Conservation (phyloP, 805 yeast species). For the Candida peoriensis region DNA sequence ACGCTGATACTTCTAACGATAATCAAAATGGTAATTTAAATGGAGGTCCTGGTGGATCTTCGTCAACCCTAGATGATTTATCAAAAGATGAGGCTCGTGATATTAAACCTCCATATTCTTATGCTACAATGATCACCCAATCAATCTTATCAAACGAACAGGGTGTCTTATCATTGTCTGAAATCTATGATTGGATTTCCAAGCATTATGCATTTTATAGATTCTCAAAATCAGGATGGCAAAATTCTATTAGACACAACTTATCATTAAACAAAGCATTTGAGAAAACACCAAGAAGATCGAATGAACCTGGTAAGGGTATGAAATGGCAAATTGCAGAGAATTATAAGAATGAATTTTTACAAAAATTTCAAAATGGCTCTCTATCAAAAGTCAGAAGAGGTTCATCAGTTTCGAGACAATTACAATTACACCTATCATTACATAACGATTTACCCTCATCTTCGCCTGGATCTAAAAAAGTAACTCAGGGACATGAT, state of each 20-base stretch:
- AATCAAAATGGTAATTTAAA: not conserved
- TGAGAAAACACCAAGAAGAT: slow-evolving; percentile 92
- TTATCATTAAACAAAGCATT: slow-evolving; percentile 93
- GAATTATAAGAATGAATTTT: slow-evolving; percentile 75
- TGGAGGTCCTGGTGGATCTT: slow-evolving; percentile 1
- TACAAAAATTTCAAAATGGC: slow-evolving; percentile 75
- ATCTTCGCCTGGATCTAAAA: no score
- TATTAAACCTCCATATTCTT: slow-evolving; percentile 93
- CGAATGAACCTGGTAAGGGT: slow-evolving; percentile 97
- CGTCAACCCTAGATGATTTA: slow-evolving; percentile 43
- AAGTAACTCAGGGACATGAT: no score
- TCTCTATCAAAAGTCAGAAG: slow-evolving; percentile 67
- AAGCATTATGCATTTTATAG: slow-evolving; percentile 87
- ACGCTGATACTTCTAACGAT: slow-evolving; percentile 18
- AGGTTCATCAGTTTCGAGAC: slow-evolving; percentile 78
- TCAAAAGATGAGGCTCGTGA: slow-evolving; percentile 89
- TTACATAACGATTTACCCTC: slow-evolving; percentile 36
- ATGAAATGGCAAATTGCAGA: slow-evolving; percentile 98
- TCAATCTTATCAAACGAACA: slow-evolving; percentile 87
- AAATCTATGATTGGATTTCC: slow-evolving; percentile 89
- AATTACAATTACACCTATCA: slow-evolving; percentile 67
- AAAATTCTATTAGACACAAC: slow-evolving; percentile 94
- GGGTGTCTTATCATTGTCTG: slow-evolving; percentile 83
- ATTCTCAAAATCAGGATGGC: slow-evolving; percentile 95
- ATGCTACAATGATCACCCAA: slow-evolving; percentile 98